These are phyloP conservation scores for Fusarium neocosmosporiellum DNA, from an alignment of 2,329 filamentous ascomycete genomes.

Conservation along the genomic window DNA sequence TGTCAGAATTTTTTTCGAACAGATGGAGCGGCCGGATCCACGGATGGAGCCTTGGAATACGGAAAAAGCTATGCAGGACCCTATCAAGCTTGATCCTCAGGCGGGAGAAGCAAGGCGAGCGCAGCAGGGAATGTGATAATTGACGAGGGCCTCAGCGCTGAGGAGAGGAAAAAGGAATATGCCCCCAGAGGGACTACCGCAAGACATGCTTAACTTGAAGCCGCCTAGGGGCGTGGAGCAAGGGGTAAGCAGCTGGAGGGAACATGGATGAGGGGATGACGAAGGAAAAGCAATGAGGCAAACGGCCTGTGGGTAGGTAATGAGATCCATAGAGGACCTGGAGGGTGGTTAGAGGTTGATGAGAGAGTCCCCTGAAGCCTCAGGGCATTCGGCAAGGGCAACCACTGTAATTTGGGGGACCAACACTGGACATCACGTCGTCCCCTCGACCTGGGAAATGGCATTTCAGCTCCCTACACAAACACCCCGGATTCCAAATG, in stretches of 20 bases:
- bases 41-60: neutral
- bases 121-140: constrained; percentile 29
- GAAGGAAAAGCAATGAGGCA: constrained; percentile 20
- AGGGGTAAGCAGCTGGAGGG: constrained; percentile 16
- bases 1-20: neutral
- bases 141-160: constrained; percentile 5
- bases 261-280: constrained; percentile 18
- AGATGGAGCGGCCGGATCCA: neutral
- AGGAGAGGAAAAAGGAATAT: constrained; percentile 23
- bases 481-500: neutral
- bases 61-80: neutral
- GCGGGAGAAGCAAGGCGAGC: constrained; percentile 10
- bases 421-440: neutral
- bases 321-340: neutral
- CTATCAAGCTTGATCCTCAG: constrained; percentile 1
- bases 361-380: neutral
- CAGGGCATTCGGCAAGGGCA: neutral
- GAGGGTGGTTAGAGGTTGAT: neutral
- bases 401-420: neutral
- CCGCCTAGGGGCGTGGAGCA: constrained; percentile 24
- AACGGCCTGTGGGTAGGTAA: neutral
- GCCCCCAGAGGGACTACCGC: constrained; percentile 9
- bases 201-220: constrained; percentile 34
- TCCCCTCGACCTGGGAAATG: neutral
- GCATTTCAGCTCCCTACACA: neutral